phyloP scores from a whole-genome alignment of 371 early-diverging fungal genomes.

The Lichtheimia ornata region DNA sequence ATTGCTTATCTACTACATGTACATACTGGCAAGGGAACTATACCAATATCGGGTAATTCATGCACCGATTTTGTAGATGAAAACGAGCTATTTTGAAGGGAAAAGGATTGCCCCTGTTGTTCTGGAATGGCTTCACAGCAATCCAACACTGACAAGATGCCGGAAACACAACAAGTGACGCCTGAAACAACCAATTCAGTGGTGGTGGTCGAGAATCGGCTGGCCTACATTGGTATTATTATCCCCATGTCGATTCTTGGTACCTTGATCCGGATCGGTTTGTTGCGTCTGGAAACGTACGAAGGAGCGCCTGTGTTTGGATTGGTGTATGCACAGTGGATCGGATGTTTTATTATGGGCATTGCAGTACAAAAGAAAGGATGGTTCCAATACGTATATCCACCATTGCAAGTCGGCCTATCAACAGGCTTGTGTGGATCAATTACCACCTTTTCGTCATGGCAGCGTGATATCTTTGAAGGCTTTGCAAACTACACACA shows the following conservation, averaged over 20 bases:
- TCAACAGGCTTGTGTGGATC: slow-evolving; percentile 85
- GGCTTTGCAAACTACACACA: slow-evolving; percentile 52
- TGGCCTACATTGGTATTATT: slow-evolving; percentile 37
- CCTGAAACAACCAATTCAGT: neutral
- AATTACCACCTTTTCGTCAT: slow-evolving; percentile 85
- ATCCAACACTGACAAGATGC: no score
- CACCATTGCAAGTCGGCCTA: slow-evolving; percentile 61
- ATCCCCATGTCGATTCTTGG: slow-evolving; percentile 71
- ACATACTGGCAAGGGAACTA: no score
- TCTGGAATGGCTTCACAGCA: no score
- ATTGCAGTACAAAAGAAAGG: slow-evolving; percentile 28
- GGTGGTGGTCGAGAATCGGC: slow-evolving; percentile 37
- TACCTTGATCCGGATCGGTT: slow-evolving; percentile 59
- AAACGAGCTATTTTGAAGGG: no score
- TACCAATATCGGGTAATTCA: no score
- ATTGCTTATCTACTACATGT: no score
- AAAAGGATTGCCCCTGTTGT: no score
- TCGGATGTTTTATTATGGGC: slow-evolving; percentile 77
- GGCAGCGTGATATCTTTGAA: slow-evolving; percentile 65
- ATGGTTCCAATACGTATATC: slow-evolving; percentile 29
- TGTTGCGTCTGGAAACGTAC: slow-evolving; percentile 59
- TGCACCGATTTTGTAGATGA: no score
- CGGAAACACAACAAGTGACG: no score
- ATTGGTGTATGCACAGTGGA: slow-evolving; percentile 68
- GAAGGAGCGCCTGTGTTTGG: slow-evolving; percentile 63